phyloP scores from a whole-genome alignment of 1,284 basidiomycete genomes.

The Trametes polyzona region DNA sequence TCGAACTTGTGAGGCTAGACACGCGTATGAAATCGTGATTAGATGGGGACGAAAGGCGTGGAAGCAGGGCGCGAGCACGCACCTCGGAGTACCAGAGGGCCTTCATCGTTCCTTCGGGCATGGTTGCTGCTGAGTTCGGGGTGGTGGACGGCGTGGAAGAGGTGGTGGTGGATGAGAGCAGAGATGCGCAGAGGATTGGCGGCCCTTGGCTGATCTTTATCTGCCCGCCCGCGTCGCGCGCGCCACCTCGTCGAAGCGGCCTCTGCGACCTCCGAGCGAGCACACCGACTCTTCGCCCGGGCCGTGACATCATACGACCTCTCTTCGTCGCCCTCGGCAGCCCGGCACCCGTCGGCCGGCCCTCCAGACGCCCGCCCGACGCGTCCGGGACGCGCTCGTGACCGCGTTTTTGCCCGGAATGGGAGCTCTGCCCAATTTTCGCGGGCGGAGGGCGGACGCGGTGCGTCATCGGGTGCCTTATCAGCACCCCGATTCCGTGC shows the following conservation, averaged over 20 bases:
- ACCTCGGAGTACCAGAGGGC: constrained; percentile 46
- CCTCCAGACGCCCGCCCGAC: constrained; percentile 1
- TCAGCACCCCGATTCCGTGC: constrained; percentile 21
- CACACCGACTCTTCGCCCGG: constrained; percentile 11
- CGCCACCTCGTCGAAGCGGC: constrained; percentile 17
- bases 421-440: constrained; percentile 7
- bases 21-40: constrained; percentile 3
- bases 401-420: constrained; percentile 17
- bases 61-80: constrained; percentile 10
- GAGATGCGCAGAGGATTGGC: background rate
- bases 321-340: constrained; percentile 12
- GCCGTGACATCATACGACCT: constrained; percentile 28
- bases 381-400: constrained; percentile 16
- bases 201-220: constrained; percentile 26
- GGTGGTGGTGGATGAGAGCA: constrained; percentile 16
- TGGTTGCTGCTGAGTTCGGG: constrained; percentile 25
- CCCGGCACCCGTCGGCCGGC: constrained; percentile 11
- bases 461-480: constrained; percentile 18
- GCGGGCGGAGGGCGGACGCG: background rate
- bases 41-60: constrained; percentile 5
- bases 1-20: constrained; percentile 40
- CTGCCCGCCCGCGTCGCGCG: constrained; percentile 8
- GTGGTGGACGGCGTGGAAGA: background rate
- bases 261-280: too few relatives aligned
- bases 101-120: constrained; percentile 49